Percentiles rank a stretch among this genome's conserved stretches.
Conservation (phyloP, 2,329 filamentous ascomycete species). For the Cyclaneusma minus region DNA sequence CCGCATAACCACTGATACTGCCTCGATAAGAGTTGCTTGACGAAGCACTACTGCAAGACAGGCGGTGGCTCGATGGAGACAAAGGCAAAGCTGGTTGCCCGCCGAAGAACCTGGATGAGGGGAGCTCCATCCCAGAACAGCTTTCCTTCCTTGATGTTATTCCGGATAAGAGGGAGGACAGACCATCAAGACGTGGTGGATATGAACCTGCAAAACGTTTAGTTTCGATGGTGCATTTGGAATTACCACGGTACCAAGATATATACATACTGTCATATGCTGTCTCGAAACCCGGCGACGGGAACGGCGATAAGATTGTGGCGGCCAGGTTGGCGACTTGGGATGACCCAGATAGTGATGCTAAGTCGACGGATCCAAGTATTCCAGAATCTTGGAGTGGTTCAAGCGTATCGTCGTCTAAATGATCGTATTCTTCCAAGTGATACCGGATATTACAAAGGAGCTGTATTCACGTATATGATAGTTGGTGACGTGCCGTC, state of each 20-base stretch:
- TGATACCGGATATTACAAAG: too few species aligned
- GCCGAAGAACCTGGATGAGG: slow-evolving; percentile 5
- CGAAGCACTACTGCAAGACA: too few species aligned
- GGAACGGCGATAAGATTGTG: slow-evolving; percentile 8
- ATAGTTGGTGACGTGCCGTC: too few species aligned
- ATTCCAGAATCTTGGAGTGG: too few species aligned
- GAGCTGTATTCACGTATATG: too few species aligned
- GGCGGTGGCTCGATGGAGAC: too few species aligned
- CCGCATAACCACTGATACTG: too few species aligned
- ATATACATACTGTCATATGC: slow-evolving; percentile 1
- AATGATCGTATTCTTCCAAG: too few species aligned
- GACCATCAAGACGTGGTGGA: not conserved
- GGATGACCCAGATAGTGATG: too few species aligned
- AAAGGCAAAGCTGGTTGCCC: slow-evolving; percentile 3
- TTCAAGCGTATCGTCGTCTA: too few species aligned
- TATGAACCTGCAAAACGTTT: not conserved
- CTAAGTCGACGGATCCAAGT: too few species aligned
- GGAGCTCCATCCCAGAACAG: slow-evolving; percentile 8
- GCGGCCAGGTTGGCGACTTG: slow-evolving; percentile 11
- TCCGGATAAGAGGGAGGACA: slow-evolving; percentile 1
- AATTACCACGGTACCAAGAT: slow-evolving; percentile 1
- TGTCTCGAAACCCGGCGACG: slow-evolving; percentile 3
- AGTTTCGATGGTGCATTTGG: not conserved
- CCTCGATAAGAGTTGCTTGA: too few species aligned
- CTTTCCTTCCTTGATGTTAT: not conserved